Base-by-base conservation (phyloP, 176 grass and related monocot genomes). In the Areca catechu region DNA sequence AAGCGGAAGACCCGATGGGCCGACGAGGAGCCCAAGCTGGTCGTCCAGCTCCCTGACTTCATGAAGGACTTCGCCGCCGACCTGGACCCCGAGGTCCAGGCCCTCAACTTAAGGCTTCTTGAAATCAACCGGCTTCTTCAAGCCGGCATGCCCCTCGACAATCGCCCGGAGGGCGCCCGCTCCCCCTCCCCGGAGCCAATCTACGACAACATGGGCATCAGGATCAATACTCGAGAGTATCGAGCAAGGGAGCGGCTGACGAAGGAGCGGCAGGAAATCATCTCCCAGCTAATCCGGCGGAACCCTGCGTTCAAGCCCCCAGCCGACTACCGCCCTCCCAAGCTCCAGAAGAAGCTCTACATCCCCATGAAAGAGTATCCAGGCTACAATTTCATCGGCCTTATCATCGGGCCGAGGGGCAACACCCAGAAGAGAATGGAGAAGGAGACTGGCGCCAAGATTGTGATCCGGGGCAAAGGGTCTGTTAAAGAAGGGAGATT, bases 381-480 rank as follows among this genome's bases (percentile, higher is more conserved):
- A 0, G 93, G 88, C 15, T 92, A 89, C 67, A 98, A 98, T 66
- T 98, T 98, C 19, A 98, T 98, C 1, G 87, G 93, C 0, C 76
- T 98, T 54, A 98, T 98, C 49, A 98, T 98, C 0, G 87, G 87
- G 0, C 93, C 87, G 1, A 74, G 87, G 1, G 93, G 93, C 12
- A 92, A 92, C 76, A 98, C 87, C 0, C 87, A 98, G 74, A 98
- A 98, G 81, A 69, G 93, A 24, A 98, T 98, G 93, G 93, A 92
- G 84, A 98, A 88, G 70, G 93, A 98, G 77, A 98, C 93, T 0
- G 84, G 93, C 2, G 93, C 87, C 2, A 98, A 98, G 77, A 98
- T 98, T 7, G 87, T 92, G 49, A 92, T 98, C 63, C 76, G 87
- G n/a, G 93, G 93, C 5, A 98, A 98, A 60, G 93, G 93, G 17